phyloP scores from a whole-genome alignment of 768 basidiomycete genomes.

The Naganishia kalamii region DNA sequence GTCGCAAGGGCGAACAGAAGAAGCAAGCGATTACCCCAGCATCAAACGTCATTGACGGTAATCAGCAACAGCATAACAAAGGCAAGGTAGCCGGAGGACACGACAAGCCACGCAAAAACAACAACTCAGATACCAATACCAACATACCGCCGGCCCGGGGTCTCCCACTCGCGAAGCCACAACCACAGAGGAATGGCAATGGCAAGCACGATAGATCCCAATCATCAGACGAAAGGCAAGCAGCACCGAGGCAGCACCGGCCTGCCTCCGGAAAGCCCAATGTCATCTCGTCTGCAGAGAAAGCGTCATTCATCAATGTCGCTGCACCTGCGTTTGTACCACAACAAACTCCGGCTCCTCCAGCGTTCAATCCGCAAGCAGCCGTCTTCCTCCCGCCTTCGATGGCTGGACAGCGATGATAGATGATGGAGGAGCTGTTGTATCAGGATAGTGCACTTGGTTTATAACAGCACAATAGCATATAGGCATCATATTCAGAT shows the following conservation, averaged over 20 bases:
- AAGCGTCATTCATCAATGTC: not conserved
- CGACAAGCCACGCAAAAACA: not conserved
- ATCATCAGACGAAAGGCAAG: not conserved
- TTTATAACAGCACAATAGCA: not conserved
- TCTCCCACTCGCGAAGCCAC: not conserved
- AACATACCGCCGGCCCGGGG: not conserved
- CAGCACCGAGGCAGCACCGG: not conserved
- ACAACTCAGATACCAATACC: not conserved
- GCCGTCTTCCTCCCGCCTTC: conserved; percentile 1
- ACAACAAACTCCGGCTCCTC: not conserved
- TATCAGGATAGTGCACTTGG: not conserved
- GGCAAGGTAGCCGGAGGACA: not conserved
- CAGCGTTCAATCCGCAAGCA: conserved; percentile 1
- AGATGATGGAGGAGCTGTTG: too few species aligned
- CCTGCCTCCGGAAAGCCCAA: not conserved
- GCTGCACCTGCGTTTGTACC: conserved; percentile 1
- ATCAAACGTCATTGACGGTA: not conserved
- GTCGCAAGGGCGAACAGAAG: not conserved
- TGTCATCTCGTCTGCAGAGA: not conserved
- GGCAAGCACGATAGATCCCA: not conserved
- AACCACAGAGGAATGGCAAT: not conserved
- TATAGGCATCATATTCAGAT: too few species aligned
- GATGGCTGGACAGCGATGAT: not conserved
- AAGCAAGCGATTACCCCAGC: not conserved
- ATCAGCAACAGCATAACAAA: not conserved